Conservation (phyloP, 441 rosid genomes). For the Gossypium schwendimanii region DNA sequence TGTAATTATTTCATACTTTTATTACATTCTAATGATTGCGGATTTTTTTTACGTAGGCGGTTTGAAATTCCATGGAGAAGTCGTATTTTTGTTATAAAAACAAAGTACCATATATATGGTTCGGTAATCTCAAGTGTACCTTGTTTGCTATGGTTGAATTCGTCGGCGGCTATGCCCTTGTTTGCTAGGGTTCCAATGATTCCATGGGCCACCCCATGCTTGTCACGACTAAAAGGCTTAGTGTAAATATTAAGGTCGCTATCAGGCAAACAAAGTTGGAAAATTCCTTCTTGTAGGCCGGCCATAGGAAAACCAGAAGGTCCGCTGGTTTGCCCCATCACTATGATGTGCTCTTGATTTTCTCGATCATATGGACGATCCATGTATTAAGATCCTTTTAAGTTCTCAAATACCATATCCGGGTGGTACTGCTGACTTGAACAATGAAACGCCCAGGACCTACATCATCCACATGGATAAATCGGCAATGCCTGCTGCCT, state of each 20-base stretch:
- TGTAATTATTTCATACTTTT: not conserved
- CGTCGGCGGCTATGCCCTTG: not conserved
- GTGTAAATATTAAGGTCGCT: not conserved
- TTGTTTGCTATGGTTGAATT: not conserved
- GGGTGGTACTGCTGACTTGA: not conserved
- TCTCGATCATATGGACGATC: not conserved
- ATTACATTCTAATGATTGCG: not conserved
- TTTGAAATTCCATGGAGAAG: not conserved
- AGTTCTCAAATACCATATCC: not conserved
- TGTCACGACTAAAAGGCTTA: not conserved
- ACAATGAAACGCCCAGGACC: conserved; percentile 13
- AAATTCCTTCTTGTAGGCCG: not conserved
- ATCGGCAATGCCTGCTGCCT: conserved; percentile 27
- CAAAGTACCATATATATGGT: not conserved
- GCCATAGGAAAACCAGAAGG: conserved; percentile 1
- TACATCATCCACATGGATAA: no score
- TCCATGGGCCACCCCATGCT: not conserved
- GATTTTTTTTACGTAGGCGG: not conserved
- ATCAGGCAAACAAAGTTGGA: not conserved
- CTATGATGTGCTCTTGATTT: not conserved
- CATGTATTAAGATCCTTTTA: not conserved
- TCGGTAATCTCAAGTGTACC: not conserved
- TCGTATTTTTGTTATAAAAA: not conserved
- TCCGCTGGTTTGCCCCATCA: not conserved
- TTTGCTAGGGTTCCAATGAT: not conserved